phyloP scores from a whole-genome alignment of 78 protist species.

The Cyanophora paradoxa region DNA sequence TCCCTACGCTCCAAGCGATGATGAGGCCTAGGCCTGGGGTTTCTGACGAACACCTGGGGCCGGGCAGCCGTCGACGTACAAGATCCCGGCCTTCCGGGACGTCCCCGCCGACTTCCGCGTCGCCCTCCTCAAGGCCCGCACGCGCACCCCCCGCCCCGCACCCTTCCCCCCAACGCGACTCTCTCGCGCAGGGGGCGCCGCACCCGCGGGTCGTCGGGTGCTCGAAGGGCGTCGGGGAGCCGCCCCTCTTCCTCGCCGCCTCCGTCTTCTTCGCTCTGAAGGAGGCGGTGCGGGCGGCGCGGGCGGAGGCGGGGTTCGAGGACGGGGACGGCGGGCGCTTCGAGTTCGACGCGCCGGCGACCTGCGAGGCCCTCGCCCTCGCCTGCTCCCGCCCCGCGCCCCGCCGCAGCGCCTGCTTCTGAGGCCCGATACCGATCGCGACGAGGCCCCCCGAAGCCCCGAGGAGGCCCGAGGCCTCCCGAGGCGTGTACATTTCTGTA shows the following conservation, averaged over 20 bases:
- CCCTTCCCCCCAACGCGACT: not conserved
- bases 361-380: slow-evolving; percentile 69
- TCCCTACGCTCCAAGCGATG: no score
- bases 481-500: no score
- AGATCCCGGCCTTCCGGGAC: not conserved
- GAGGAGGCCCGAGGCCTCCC: no score
- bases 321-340: slow-evolving; percentile 24
- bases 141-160: not conserved
- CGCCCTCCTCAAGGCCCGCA: not conserved
- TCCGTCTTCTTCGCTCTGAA: slow-evolving; percentile 5
- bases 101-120: slow-evolving; percentile 13
- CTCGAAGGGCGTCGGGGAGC: slow-evolving; percentile 63
- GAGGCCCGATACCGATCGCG: no score
- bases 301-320: not conserved
- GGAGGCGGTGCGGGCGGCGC: slow-evolving; percentile 37
- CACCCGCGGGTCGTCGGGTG: not conserved
- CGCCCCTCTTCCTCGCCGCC: slow-evolving; percentile 47
- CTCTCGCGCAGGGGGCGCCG: not conserved
- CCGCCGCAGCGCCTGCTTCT: no score
- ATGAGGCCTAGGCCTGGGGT: no score
- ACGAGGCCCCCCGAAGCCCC: no score
- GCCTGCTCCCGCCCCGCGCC: no score
- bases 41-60: no score
- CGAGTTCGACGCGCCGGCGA: slow-evolving; percentile 63
- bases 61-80: slow-evolving; percentile 7